Evolutionary conservation across 495 filamentous ascomycete species (phyloP).

Genomic region (Opeltia flavorubescens): DNA sequence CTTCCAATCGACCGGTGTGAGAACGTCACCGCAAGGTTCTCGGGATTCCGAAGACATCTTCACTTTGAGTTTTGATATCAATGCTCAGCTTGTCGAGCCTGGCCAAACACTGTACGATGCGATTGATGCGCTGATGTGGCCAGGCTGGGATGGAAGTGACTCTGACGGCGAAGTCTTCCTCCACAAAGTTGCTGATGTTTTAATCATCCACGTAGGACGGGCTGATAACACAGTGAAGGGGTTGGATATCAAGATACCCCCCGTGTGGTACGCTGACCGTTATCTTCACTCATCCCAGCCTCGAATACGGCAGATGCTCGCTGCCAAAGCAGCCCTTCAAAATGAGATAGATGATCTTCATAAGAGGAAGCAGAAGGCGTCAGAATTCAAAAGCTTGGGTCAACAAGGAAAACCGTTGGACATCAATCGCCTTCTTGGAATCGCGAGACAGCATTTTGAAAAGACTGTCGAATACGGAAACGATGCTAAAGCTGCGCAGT

Average conservation of each 20-base stretch:
- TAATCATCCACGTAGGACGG: conserved; percentile 45
- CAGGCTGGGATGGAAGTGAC: conserved; percentile 28
- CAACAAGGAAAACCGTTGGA: background rate
- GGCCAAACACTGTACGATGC: conserved; percentile 56
- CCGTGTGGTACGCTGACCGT: conserved; percentile 62
- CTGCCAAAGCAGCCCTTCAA: conserved; percentile 23
- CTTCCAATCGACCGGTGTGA: conserved; percentile 12
- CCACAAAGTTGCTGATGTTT: conserved; percentile 47
- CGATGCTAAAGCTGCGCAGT: background rate
- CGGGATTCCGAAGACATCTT: conserved; percentile 22
- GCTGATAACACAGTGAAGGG: conserved; percentile 28
- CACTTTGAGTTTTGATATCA: conserved; percentile 26
- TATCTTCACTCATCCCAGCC: conserved; percentile 50
- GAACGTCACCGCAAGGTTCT: conserved; percentile 16
- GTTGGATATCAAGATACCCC: conserved; percentile 51
- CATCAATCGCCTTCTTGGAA: background rate
- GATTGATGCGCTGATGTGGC: conserved; percentile 55
- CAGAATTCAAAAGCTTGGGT: conserved; percentile 5
- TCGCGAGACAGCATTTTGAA: background rate
- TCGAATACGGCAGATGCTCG: conserved; percentile 35
- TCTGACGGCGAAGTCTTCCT: conserved; percentile 40
- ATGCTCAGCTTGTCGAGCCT: conserved; percentile 23
- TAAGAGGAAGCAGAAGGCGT: conserved; percentile 15
- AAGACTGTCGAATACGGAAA: background rate
- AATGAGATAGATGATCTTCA: conserved; percentile 30